Conservation (phyloP, 441 rosid genomes). For the Populus trichocarpa region DNA sequence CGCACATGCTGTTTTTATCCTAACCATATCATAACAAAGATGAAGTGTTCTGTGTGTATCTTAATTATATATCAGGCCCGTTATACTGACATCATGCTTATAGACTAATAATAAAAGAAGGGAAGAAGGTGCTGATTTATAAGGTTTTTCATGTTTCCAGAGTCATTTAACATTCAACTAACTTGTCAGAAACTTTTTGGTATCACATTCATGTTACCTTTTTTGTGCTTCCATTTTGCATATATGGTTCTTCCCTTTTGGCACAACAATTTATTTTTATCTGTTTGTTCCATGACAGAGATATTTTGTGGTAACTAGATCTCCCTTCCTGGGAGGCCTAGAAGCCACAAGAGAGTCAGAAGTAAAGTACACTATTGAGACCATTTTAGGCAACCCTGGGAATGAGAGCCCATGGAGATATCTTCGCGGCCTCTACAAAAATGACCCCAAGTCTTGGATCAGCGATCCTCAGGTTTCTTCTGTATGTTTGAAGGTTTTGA, state of each 20-base stretch:
- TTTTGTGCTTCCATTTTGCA: constrained; percentile 1
- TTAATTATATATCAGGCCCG: neutral
- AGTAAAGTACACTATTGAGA: constrained; percentile 65
- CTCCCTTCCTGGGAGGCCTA: constrained; percentile 71
- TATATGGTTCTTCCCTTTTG: neutral
- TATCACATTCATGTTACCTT: neutral
- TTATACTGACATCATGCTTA: neutral
- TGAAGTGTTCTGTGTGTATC: neutral
- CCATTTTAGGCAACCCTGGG: constrained; percentile 56
- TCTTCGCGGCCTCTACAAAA: constrained; percentile 82
- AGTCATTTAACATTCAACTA: neutral
- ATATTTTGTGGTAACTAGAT: constrained; percentile 65
- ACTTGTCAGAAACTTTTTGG: neutral
- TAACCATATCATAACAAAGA: neutral
- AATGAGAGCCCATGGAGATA: constrained; percentile 96
- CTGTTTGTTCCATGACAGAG: constrained; percentile 46
- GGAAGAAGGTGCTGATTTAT: neutral
- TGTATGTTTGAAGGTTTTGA: constrained; percentile 58
- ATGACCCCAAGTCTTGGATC: constrained; percentile 43
- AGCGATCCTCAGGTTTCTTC: constrained; percentile 57
- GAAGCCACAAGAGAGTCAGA: constrained; percentile 71
- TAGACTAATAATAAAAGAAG: neutral
- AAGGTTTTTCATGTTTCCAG: neutral
- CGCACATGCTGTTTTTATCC: neutral
- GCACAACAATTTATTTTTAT: neutral